Conservation (phyloP, 768 basidiomycete species). For the Lactarius akahatsu region DNA sequence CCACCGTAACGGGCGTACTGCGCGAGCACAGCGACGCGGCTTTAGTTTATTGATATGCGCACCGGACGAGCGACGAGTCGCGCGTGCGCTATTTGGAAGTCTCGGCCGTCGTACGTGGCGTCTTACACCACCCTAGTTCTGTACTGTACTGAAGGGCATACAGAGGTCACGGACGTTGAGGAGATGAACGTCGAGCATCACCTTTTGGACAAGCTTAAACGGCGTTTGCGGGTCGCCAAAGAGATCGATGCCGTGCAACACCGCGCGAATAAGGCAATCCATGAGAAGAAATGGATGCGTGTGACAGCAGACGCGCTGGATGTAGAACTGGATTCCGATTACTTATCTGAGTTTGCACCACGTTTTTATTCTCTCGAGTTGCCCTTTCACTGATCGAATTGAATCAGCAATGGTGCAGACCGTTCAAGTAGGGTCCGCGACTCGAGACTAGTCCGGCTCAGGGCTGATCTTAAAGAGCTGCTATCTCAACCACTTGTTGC, state of each 20-base stretch:
- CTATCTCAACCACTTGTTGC: slow-evolving; percentile 80
- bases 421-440: slow-evolving; percentile 46
- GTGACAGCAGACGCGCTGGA: slow-evolving; percentile 92
- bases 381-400: slow-evolving; percentile 3
- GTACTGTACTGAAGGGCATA: slow-evolving; percentile 5
- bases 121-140: not conserved
- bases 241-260: slow-evolving; percentile 86
- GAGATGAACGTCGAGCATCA: slow-evolving; percentile 78
- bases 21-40: slow-evolving; percentile 83
- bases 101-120: slow-evolving; percentile 64
- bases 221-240: slow-evolving; percentile 77
- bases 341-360: slow-evolving; percentile 47
- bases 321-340: slow-evolving; percentile 87
- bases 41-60: slow-evolving; percentile 89
- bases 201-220: slow-evolving; percentile 82
- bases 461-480: slow-evolving; percentile 68
- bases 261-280: slow-evolving; percentile 77
- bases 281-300: slow-evolving; percentile 88
- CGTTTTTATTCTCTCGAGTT: not conserved
- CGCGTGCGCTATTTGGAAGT: slow-evolving; percentile 68
- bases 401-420: slow-evolving; percentile 47
- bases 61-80: slow-evolving; percentile 81
- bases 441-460: slow-evolving; percentile 56
- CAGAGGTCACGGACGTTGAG: slow-evolving; percentile 68
- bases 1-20: slow-evolving; percentile 92